A percentile compares a stretch with the other conserved stretches of the same genome.
Conservation (phyloP, 768 basidiomycete species). For the Lactarius tabidus region DNA sequence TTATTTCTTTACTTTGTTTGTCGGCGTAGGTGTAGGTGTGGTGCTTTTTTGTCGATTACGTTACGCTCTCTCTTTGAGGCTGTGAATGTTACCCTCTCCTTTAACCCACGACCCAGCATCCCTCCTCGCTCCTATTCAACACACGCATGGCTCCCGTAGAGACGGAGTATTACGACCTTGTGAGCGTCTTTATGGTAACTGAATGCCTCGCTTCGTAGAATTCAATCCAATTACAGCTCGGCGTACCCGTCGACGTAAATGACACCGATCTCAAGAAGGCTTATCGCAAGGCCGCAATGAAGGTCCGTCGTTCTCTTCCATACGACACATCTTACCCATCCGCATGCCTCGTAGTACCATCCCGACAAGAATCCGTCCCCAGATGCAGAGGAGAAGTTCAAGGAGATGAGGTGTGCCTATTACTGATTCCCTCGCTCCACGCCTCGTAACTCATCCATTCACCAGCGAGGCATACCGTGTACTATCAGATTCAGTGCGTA, state of each 20-base stretch:
- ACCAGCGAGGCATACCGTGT: conserved; percentile 98
- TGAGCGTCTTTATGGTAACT: neutral
- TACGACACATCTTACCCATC: neutral
- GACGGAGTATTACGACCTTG: conserved; percentile 85
- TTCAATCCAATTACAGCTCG: conserved; percentile 47
- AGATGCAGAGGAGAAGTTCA: conserved; percentile 96
- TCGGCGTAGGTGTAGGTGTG: too few species aligned
- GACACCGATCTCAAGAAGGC: conserved; percentile 90
- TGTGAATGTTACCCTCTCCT: neutral
- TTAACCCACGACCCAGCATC: neutral
- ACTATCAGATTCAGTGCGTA: conserved; percentile 66
- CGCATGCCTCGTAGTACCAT: conserved; percentile 64
- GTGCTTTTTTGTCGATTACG: conserved; percentile 1
- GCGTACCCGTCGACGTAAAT: conserved; percentile 64
- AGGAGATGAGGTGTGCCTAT: conserved; percentile 79
- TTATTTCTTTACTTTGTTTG: neutral
- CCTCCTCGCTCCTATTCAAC: neutral
- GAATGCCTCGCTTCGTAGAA: conserved; percentile 9
- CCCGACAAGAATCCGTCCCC: conserved; percentile 92
- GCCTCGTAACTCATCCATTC: too few species aligned
- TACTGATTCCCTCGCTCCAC: conserved; percentile 1
- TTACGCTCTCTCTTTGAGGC: neutral
- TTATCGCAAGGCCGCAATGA: conserved; percentile 91
- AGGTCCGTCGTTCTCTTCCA: conserved; percentile 44
- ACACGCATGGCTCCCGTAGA: conserved; percentile 76